Conservation (phyloP, 78 protist species). For the Reticulomyxa filosa region DNA sequence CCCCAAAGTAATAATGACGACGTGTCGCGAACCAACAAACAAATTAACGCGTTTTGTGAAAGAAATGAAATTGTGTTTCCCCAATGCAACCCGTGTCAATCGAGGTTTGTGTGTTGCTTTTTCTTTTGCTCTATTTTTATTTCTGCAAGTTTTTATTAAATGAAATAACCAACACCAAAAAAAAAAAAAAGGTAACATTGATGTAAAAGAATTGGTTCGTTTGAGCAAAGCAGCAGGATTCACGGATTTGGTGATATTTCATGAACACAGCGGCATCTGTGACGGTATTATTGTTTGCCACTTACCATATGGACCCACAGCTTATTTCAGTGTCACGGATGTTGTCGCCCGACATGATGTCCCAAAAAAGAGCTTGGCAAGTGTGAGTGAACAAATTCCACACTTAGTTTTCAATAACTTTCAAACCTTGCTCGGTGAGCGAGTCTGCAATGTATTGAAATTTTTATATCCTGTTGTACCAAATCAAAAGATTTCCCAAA, state of each 20-base stretch:
- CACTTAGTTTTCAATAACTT: constrained; percentile 82
- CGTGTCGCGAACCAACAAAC: constrained; percentile 76
- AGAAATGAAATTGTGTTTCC: constrained; percentile 70
- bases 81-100: constrained; percentile 76
- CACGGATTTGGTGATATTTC: constrained; percentile 85
- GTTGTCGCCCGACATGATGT: constrained; percentile 84
- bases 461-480: constrained; percentile 82
- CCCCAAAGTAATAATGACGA: constrained; percentile 81
- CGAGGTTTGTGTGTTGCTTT: too few species aligned
- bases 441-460: constrained; percentile 46
- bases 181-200: background rate
- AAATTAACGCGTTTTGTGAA: constrained; percentile 72
- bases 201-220: constrained; percentile 73
- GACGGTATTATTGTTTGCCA: constrained; percentile 83
- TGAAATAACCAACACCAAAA: background rate
- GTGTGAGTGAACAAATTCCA: constrained; percentile 68
- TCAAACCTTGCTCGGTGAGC: constrained; percentile 38
- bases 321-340: constrained; percentile 70
- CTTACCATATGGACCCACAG: constrained; percentile 98
- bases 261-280: constrained; percentile 89
- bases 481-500: constrained; percentile 16
- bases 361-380: background rate
- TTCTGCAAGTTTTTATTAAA: background rate
- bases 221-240: constrained; percentile 59
- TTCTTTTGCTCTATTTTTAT: background rate